Evolutionary conservation across 2,329 filamentous ascomycete genomes (phyloP), one percentile per base, ranked within the genome.

Genomic region (Penicillium hordei): DNA sequence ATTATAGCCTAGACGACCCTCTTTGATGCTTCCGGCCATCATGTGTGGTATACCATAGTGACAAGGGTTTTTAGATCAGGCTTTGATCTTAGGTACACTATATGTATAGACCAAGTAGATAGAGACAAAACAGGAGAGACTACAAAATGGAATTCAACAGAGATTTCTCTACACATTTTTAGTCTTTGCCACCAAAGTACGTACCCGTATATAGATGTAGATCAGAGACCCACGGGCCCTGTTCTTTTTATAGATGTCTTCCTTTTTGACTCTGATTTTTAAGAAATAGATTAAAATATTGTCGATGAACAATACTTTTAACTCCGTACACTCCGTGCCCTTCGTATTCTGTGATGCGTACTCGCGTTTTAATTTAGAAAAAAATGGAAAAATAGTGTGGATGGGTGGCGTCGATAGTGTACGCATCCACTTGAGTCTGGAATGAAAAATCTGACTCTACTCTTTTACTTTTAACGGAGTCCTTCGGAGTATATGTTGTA

Each of bases 351-450:
- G 3, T 36, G 2, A 36, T 3, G n/a, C 27, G 7, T 36, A 36
- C 15, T 4, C 34, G n/a, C n/a, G n/a, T n/a, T 9, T 38, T 38
- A 36, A 45, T 36, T 52, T 54, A 49, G 44, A 42, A 31, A 48
- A 23, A 31, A 31, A 5, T 8, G 2, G 3, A 5, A 34, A 48
- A 31, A 21, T 36, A 52, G 39, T 36, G 10, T 27, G 36, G 45
- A 33, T 45, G n/a, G 25, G 40, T 56, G 54, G 54, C 54, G 52
- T 54, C 52, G 10, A 54, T 54, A 49, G 52, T 54, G 46, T 53
- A 36, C 15, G 42, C 52, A 36, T 53, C 51, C 51, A 54, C 52
- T 15, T 15, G 25, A 54, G 52, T 49, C 43, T 54, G 19, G 15
- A 33, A 23, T 42, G 23, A 19, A 54, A 19, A 54, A 54, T 54